Percentiles rank a stretch among this genome's conserved stretches.
Evolutionary conservation across 2,329 filamentous ascomycete genomes (phyloP).

Genomic region (Paecilomyces fulvus): DNA sequence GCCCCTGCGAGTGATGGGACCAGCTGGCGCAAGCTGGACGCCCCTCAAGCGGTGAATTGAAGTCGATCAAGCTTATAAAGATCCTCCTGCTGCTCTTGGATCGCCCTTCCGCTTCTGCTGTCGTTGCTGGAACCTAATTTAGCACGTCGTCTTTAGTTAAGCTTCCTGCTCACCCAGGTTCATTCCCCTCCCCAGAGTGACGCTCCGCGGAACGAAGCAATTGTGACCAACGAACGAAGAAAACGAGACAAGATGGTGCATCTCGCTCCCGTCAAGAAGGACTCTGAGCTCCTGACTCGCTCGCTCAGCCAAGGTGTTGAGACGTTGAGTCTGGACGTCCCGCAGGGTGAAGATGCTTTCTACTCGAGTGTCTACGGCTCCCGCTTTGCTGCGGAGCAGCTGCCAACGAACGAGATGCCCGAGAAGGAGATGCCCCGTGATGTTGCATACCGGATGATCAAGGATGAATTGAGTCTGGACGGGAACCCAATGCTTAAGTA

Average conservation of each 20-base stretch:
- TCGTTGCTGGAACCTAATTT: background rate
- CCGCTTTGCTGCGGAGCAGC: constrained; percentile 68
- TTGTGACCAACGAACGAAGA: background rate
- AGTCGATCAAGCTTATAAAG: background rate
- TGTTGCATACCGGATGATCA: constrained; percentile 94
- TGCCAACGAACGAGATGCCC: constrained; percentile 80
- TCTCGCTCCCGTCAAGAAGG: constrained; percentile 30
- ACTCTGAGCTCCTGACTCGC: constrained; percentile 27
- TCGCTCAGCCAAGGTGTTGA: constrained; percentile 35
- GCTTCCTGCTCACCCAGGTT: background rate
- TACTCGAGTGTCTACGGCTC: constrained; percentile 83
- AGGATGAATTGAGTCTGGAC: constrained; percentile 85
- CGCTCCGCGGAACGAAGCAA: background rate
- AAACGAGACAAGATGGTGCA: constrained; percentile 31
- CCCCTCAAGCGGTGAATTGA: background rate
- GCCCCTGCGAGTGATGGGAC: background rate
- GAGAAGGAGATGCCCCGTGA: constrained; percentile 84
- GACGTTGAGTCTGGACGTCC: constrained; percentile 38
- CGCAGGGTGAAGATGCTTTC: constrained; percentile 40
- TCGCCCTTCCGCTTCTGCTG: background rate
- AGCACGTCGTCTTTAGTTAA: background rate
- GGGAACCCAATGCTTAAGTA: constrained; percentile 73
- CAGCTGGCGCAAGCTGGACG: background rate
- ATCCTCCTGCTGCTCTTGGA: background rate
- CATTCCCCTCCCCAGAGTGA: background rate